phyloP scores from a whole-genome alignment of 73 alveolate species.

The Symbiodinium pilosum region DNA sequence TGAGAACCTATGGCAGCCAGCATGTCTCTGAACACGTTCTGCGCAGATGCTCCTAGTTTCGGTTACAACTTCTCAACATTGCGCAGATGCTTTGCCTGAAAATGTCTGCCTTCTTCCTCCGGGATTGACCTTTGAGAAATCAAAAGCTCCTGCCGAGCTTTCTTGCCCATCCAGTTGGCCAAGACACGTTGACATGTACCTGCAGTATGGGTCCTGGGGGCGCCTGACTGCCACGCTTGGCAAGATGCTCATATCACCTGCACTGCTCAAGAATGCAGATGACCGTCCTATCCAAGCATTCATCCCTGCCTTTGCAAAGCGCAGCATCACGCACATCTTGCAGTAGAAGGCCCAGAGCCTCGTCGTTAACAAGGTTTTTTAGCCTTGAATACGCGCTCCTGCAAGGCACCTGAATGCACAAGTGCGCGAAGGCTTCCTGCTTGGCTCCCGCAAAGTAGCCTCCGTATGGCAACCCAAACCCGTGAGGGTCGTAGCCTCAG shows the following conservation, averaged over 20 bases:
- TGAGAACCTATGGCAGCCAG: constrained; percentile 33
- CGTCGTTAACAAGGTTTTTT: not conserved
- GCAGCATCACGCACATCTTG: constrained; percentile 91
- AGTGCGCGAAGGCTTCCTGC: constrained; percentile 83
- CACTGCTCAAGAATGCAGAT: not conserved
- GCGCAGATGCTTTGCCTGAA: not conserved
- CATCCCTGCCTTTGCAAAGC: constrained; percentile 29
- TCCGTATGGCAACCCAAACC: constrained; percentile 79
- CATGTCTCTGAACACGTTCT: constrained; percentile 65
- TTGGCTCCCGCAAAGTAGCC: constrained; percentile 89
- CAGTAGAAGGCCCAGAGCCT: constrained; percentile 77
- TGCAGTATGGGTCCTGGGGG: constrained; percentile 35
- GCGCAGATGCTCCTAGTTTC: constrained; percentile 3
- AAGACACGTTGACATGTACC: not conserved
- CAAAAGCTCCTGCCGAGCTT: not conserved
- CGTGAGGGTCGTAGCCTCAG: constrained; percentile 87
- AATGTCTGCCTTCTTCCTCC: not conserved
- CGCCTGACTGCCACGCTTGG: constrained; percentile 31
- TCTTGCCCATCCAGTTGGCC: not conserved
- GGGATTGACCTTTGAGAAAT: constrained; percentile 43
- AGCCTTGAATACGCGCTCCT: no score
- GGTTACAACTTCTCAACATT: not conserved
- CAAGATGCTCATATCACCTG: constrained; percentile 58
- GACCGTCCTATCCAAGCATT: not conserved
- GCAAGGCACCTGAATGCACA: constrained; percentile 39